A percentile compares a stretch with the other conserved stretches of the same genome.
These are phyloP conservation scores for Phaeosphaeriaceae sp. DNA, from an alignment of 2,329 filamentous ascomycete species.

Conservation along the genomic window DNA sequence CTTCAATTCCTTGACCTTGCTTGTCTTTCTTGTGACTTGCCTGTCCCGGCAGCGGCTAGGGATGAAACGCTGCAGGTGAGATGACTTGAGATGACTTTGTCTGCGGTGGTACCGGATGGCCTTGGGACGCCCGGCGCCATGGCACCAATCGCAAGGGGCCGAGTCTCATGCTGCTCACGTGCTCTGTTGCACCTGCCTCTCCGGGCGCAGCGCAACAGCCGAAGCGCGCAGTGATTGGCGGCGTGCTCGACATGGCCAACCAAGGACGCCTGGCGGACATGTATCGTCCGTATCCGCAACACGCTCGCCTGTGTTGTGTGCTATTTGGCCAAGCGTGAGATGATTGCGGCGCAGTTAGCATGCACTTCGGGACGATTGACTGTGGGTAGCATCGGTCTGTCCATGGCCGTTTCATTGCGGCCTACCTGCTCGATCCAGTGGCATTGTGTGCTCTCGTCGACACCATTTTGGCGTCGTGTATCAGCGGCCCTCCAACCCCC, in stretches of 20 bases:
- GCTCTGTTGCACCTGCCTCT: background rate
- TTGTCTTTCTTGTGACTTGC: constrained; percentile 30
- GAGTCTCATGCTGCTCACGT: background rate
- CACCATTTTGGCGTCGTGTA: background rate
- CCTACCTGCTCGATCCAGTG: background rate
- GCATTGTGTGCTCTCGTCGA: background rate
- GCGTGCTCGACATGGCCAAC: background rate
- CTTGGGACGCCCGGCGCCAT: background rate
- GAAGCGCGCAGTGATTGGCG: background rate
- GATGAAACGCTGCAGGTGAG: background rate
- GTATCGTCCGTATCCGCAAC: background rate
- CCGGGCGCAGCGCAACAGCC: background rate
- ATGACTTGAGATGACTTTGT: background rate
- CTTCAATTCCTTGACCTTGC: constrained; percentile 13
- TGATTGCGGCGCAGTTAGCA: background rate
- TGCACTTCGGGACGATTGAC: background rate
- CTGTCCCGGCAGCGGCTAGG: constrained; percentile 19
- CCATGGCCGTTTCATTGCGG: background rate
- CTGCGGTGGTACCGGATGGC: background rate
- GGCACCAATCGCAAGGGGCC: background rate
- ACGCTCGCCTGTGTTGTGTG: background rate
- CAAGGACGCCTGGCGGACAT: background rate
- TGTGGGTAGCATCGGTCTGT: background rate
- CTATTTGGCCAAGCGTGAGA: background rate
- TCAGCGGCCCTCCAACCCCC: background rate